Base-by-base conservation (phyloP, 768 basidiomycete genomes). In the Exidia glandulosa region DNA sequence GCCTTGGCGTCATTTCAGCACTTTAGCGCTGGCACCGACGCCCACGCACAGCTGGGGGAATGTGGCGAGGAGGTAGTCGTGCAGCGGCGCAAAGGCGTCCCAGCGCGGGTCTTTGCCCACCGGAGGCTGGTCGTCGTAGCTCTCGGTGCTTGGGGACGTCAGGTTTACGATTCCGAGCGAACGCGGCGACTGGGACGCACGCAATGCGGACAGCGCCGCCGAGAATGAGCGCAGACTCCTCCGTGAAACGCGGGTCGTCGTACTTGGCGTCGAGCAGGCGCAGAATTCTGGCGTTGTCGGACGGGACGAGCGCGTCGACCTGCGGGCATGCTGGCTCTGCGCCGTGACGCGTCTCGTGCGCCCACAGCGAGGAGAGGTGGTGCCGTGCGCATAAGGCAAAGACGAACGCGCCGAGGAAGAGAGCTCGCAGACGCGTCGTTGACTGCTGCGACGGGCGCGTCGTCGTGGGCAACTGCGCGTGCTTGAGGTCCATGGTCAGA, bases 41-140 rank as follows among this genome's bases (percentile, higher is more conserved):
- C 7, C 3, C 4, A n/a, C 73, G 57, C 59, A 77, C 77, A 77
- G 64, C 3, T 68, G 57, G 0, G 79, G 77, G 64, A 76, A 80
- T 0, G 71, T 61, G 25, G 66, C 55, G 58, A 65, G 65, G 31
- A 81, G 70, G 61, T 76, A 76, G 7, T 61, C 63, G 36, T 75
- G 73, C 27, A 75, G 63, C 14, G 61, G 60, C 2, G 37, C 66
- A 41, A 75, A 75, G 27, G 70, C 64, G 14, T 71, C 68, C 75
- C 75, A 77, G 13, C 71, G 50, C 50, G 25, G 6, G 50, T 54
- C 50, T 12, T 25, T 27, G 4, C 50, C 50, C 25, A 54, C 30
- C 2, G 50, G 50, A 6, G 10, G 27, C 50, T 27, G 25, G 27
- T 54, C 50, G 50, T 54, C 50, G 50, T 54, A 54, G 27, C 50